Evolutionary conservation across 345 rosid genomes (phyloP).

Genomic region (Citrus unshiu): DNA sequence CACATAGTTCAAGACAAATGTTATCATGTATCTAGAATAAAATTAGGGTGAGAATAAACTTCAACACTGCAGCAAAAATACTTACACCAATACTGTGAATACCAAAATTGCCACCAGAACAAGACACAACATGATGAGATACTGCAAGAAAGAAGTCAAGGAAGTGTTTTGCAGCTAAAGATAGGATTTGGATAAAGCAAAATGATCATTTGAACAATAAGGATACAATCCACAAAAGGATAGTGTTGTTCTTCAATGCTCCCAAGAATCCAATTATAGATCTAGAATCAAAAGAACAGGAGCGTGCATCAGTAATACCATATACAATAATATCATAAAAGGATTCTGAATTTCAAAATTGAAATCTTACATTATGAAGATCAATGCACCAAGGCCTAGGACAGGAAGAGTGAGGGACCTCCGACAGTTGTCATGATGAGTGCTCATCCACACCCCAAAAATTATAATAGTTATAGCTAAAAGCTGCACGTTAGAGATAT

Average conservation of each 20-base stretch:
- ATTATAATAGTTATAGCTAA: conserved; percentile 65
- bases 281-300: conserved; percentile 36
- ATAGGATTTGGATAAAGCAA: background rate
- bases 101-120: conserved; percentile 74
- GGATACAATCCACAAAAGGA: conserved; percentile 95
- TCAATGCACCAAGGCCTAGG: conserved; percentile 73
- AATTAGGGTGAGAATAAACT: background rate
- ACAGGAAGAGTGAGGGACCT: conserved; percentile 85
- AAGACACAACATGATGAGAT: conserved; percentile 61
- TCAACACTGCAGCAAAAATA: conserved; percentile 6
- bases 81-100: conserved; percentile 96
- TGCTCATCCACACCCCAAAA: conserved; percentile 96
- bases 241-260: conserved; percentile 73
- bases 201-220: conserved; percentile 10
- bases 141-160: conserved; percentile 68
- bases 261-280: conserved; percentile 92
- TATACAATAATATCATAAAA: background rate
- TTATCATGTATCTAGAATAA: background rate
- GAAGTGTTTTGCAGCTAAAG: conserved; percentile 6
- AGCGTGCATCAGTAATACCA: background rate
- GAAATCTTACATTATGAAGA: conserved; percentile 61
- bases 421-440: conserved; percentile 80
- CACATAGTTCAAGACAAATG: background rate
- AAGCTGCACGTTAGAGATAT: conserved; percentile 47
- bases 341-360: background rate